Evolutionary conservation across 768 basidiomycete species (phyloP).

Genomic region (Amanita subjunquillea): DNA sequence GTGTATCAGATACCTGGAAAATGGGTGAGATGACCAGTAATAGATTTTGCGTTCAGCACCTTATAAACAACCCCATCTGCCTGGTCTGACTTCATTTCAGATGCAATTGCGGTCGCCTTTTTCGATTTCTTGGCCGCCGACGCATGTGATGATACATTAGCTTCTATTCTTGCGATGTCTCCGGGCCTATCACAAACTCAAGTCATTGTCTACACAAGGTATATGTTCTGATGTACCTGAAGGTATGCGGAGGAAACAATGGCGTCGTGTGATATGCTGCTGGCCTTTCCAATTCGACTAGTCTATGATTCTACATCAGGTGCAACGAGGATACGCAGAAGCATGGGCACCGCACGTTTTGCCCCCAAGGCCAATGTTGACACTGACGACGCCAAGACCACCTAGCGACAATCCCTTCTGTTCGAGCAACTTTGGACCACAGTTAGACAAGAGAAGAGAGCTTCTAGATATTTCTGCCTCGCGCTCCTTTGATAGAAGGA

Average conservation of each 20-base stretch:
- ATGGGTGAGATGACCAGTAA: neutral
- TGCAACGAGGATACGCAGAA: neutral
- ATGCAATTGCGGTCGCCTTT: constrained; percentile 17
- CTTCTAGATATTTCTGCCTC: constrained; percentile 78
- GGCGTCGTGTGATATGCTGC: constrained; percentile 65
- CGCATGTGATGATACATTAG: constrained; percentile 37
- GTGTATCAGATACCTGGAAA: constrained; percentile 64
- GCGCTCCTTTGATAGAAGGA: constrained; percentile 62
- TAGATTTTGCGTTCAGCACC: constrained; percentile 22
- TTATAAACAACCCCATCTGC: constrained; percentile 85
- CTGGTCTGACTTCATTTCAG: constrained; percentile 28
- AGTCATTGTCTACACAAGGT: constrained; percentile 2
- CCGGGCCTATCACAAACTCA: constrained; percentile 48
- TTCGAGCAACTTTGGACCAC: constrained; percentile 77
- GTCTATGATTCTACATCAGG: constrained; percentile 33
- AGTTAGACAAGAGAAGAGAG: constrained; percentile 72
- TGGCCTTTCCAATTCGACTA: constrained; percentile 82
- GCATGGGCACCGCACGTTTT: constrained; percentile 58
- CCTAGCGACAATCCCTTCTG: constrained; percentile 76
- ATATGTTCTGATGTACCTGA: constrained; percentile 37
- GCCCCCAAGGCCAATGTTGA: constrained; percentile 85
- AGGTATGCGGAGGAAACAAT: constrained; percentile 76
- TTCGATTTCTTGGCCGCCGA: constrained; percentile 33
- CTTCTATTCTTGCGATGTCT: constrained; percentile 81
- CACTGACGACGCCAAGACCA: constrained; percentile 56